Evolutionary conservation across 306 rosid genomes (phyloP), one percentile per base, ranked within the genome.

Genomic region (Vigna mungo): DNA sequence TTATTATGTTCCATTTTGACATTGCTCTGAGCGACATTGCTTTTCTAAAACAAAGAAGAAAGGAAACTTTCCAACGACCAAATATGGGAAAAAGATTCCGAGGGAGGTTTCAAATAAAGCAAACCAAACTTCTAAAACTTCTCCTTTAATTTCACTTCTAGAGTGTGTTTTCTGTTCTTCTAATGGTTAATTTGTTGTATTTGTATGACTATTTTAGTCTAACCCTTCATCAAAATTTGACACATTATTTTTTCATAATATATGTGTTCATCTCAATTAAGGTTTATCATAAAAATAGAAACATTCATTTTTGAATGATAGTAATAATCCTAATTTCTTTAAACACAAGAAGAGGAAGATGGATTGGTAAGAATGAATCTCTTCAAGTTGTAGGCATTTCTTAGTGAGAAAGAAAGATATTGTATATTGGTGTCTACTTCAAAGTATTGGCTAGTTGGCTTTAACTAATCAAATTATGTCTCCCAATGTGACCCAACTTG

Each of bases 331-430:
- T 25, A 25, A 25, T 25, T 25, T 25, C 3, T 25, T 25, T 25
- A 25, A 25, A 25, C 27, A 25, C 27, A 25, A 25, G 59, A 14
- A 14, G 37, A 77, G 41, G 54, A 23, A 9, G 23, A 21, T 0
- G 11, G 52, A 44, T 62, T 18, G 74, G 49, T 30, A 52, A 71
- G 52, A 76, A 75, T 37, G 72, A 72, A 59, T 32, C 7, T 71
- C 46, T 72, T 68, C 14, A 32, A 44, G 79, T 64, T 65, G 1
- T 10, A 20, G 52, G 73, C 53, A 49, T 78, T 78, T 73, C 86
- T 83, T 78, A 83, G 64, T 67, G 76, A 43, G 73, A 58, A 78
- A 73, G 80, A 60, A 78, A 78, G 16, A 30, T 30, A 4, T 4
- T 30, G 34, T 30, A 30, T 30, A 25, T 25, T 25, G 27, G 27